Evolutionary conservation across 306 rosid species (phyloP), one percentile per base, ranked within the genome.

Genomic region (Arachis hypogaea): DNA sequence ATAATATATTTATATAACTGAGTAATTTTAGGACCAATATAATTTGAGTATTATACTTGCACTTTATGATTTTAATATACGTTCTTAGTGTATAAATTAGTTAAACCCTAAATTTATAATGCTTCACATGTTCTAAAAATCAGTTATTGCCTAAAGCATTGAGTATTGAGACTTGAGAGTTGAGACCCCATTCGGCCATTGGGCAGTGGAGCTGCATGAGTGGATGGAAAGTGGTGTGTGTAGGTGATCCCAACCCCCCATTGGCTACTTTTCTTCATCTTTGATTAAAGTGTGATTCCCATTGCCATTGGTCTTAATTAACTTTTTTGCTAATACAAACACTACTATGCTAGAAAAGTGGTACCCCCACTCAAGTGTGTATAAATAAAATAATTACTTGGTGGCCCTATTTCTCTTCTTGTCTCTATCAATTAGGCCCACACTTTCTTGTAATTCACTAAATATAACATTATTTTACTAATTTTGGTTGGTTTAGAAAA

Each of bases 151-250:
- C 54, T 51, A 18, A 61, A 28, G 40, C 73, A 62, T 65, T 76
- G 29, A 66, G 71, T 16, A 22, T 22, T 22, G 28, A 22, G 28
- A 33, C 38, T 33, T 33, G 38, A 33, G 38, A 33, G 38, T 33
- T 33, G 38, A 70, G 59, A 59, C 36, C 66, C 41, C 47, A 61
- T 66, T 66, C 65, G 46, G 9, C 52, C 52, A 11, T 51, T 51
- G 5, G 58, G 9, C 58, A 33, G 49, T 66, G 69, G 71, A 71
- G 64, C 66, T 66, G 66, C 56, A 43, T 29, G 57, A 74, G 51
- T 69, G 70, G 77, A 74, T 65, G 36, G 80, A 70, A 82, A 82
- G 81, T 70, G 64, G 75, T 7, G 70, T 65, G 75, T 7, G 66
- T 65, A 5, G 18, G 58, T 1, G 14, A 71, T 63, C 50, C 7